Conservation (phyloP, 306 rosid genomes). For the Rosa chinensis region DNA sequence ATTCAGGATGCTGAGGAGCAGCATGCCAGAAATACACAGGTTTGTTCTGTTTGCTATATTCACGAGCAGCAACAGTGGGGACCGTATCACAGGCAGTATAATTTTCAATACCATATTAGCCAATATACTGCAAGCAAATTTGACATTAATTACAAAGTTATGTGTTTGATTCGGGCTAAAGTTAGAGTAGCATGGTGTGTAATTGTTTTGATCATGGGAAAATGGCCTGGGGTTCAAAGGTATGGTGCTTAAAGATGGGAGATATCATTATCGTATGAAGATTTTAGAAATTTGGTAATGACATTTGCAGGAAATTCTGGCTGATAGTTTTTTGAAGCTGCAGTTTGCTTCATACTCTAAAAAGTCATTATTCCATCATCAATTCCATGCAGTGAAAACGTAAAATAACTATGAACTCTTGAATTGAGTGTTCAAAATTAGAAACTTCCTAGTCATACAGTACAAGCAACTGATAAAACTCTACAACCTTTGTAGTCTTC, state of each 20-base stretch:
- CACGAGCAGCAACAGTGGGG: not conserved
- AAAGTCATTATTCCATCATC: not conserved
- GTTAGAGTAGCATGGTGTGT: not conserved
- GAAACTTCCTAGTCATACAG: not conserved
- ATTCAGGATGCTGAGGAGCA: slow-evolving; percentile 62
- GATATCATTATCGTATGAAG: not conserved
- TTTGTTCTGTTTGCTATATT: slow-evolving; percentile 27
- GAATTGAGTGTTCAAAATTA: not conserved
- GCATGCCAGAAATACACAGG: slow-evolving; percentile 72
- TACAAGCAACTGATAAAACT: not conserved
- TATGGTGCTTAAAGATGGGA: not conserved
- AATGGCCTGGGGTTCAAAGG: not conserved
- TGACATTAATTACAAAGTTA: not conserved
- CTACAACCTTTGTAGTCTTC: not conserved
- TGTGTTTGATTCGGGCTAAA: not conserved
- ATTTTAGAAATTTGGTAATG: not conserved
- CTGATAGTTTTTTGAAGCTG: not conserved
- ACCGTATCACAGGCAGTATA: not conserved
- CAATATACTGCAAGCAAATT: not conserved
- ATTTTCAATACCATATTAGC: not conserved
- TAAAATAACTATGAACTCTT: not conserved
- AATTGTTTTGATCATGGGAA: not conserved
- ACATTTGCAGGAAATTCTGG: not conserved
- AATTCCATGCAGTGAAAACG: not conserved
- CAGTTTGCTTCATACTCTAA: not conserved